These are phyloP conservation scores for Fusarium sp. DNA, from an alignment of 2,329 filamentous ascomycete genomes.

Conservation along the genomic window DNA sequence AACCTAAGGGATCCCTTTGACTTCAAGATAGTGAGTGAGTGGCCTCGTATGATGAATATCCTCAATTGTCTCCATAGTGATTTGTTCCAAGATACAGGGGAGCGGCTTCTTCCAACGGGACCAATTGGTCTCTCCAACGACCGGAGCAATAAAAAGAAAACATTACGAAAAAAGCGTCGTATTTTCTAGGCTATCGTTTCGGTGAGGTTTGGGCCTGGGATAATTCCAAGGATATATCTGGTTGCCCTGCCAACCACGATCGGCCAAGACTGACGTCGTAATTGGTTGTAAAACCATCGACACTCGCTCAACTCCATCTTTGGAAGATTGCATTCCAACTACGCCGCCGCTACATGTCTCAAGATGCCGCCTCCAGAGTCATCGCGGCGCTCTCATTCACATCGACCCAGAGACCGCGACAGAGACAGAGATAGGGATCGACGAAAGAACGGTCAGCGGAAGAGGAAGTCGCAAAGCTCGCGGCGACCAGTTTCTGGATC, in stretches of 20 bases:
- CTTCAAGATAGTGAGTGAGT: too few species aligned
- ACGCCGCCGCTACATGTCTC: constrained; percentile 24
- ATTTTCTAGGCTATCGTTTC: neutral
- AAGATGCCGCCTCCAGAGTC: constrained; percentile 55
- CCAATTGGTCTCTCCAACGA: neutral
- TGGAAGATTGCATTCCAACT: constrained; percentile 45
- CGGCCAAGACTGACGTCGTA: constrained; percentile 17
- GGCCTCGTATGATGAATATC: neutral
- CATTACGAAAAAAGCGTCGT: neutral
- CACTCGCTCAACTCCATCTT: constrained; percentile 20
- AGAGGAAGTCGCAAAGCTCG: constrained; percentile 50
- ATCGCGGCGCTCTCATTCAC: constrained; percentile 49
- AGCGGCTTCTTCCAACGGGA: too few species aligned
- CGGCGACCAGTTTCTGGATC: constrained; percentile 50
- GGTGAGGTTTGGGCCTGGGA: neutral
- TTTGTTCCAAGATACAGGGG: neutral
- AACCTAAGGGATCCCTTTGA: neutral
- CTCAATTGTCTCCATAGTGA: neutral
- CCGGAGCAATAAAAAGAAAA: neutral
- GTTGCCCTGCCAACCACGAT: constrained; percentile 2
- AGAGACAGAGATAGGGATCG: constrained; percentile 42
- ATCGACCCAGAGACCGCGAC: constrained; percentile 36
- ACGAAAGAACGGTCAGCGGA: constrained; percentile 53
- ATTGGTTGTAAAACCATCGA: constrained; percentile 17
- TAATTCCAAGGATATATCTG: constrained; percentile 3